These are phyloP conservation scores for Metschnikowia picachoensis DNA, from an alignment of 805 yeast genomes.

Conservation along the genomic window DNA sequence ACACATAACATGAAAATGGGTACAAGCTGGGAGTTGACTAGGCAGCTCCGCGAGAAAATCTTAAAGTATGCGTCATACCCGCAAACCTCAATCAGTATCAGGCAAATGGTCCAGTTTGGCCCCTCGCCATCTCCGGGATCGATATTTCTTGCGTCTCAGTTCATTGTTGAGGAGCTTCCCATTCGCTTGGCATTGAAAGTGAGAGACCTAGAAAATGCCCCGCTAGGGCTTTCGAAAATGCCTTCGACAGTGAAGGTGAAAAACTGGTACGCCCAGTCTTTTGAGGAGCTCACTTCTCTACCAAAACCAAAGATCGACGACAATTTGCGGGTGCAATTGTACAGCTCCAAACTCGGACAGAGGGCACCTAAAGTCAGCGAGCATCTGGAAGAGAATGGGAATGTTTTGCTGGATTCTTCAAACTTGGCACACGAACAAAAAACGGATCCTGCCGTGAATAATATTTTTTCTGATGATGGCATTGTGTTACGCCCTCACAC, in stretches of 20 bases:
- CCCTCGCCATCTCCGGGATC: constrained; percentile 74
- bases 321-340: constrained; percentile 37
- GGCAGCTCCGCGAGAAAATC: constrained; percentile 50
- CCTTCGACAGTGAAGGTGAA: constrained; percentile 73
- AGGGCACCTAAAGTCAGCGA: constrained; percentile 8
- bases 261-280: constrained; percentile 89
- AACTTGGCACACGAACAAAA: constrained; percentile 30
- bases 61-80: constrained; percentile 66
- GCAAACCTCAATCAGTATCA: constrained; percentile 77
- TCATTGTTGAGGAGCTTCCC: constrained; percentile 82
- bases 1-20: constrained; percentile 24
- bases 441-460: constrained; percentile 36
- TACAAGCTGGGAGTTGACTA: constrained; percentile 49
- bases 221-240: constrained; percentile 67
- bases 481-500: constrained; percentile 31
- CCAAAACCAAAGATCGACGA: constrained; percentile 52
- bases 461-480: constrained; percentile 51
- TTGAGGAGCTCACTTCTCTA: constrained; percentile 71
- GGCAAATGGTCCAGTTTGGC: constrained; percentile 93
- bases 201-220: constrained; percentile 76
- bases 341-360: constrained; percentile 4
- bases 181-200: constrained; percentile 83
- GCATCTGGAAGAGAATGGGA: background rate
- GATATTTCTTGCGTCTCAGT: constrained; percentile 76
- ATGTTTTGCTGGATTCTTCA: constrained; percentile 11